A percentile compares a stretch with the other conserved stretches of the same genome.
Conservation (phyloP, 2,329 filamentous ascomycete genomes). For the Paracamarosporium sp. region DNA sequence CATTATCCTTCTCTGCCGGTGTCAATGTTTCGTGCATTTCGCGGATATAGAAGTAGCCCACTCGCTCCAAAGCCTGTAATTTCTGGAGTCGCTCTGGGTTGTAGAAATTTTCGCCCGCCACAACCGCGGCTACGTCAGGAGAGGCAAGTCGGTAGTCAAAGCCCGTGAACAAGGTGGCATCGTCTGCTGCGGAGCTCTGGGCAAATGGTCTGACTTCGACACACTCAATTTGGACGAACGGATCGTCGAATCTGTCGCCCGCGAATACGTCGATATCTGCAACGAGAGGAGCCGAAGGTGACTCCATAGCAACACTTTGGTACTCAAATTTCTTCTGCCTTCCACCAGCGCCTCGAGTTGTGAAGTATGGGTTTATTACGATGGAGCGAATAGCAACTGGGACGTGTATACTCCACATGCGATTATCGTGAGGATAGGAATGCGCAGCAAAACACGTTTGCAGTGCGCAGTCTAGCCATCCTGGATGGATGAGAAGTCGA, state of each 20-base stretch:
- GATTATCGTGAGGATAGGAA: constrained; percentile 35
- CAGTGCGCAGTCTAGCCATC: constrained; percentile 37
- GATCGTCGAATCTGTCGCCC: constrained; percentile 6
- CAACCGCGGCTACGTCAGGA: constrained; percentile 10
- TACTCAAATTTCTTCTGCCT: constrained; percentile 6
- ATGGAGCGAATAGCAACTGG: constrained; percentile 24
- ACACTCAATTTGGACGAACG: constrained; percentile 19
- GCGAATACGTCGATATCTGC: constrained; percentile 9
- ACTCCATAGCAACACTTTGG: constrained; percentile 4
- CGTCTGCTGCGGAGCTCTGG: constrained; percentile 10
- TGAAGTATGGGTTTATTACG: constrained; percentile 25
- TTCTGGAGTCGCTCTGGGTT: constrained; percentile 3
- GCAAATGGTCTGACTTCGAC: constrained; percentile 15
- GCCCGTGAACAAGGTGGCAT: constrained; percentile 12
- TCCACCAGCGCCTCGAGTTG: constrained; percentile 9
- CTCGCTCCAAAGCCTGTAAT: constrained; percentile 7
- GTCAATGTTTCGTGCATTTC: constrained; percentile 2
- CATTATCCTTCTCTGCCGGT: background rate
- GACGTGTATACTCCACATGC: constrained; percentile 32
- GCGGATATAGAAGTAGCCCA: constrained; percentile 12
- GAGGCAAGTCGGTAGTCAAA: constrained; percentile 2
- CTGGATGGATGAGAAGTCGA: constrained; percentile 30
- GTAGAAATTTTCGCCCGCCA: constrained; percentile 6
- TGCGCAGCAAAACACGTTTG: constrained; percentile 39
- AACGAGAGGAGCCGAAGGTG: constrained; percentile 3